Percentiles rank a stretch among this genome's conserved stretches.
These are phyloP conservation scores for Rosa persica DNA, from an alignment of 306 rosid genomes.

Conservation along the genomic window DNA sequence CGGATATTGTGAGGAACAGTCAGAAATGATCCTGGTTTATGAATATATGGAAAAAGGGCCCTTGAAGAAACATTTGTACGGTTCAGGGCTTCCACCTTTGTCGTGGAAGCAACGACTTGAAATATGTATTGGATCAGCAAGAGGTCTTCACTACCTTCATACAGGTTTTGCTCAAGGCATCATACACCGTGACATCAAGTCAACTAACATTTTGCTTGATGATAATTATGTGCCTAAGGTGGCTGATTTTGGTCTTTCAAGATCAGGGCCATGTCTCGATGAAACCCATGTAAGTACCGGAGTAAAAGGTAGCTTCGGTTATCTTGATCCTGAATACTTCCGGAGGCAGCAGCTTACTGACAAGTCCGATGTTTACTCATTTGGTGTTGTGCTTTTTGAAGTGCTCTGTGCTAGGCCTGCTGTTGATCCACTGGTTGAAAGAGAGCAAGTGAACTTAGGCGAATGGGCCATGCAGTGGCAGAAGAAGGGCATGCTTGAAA, in stretches of 20 bases:
- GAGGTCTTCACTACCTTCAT: slow-evolving; percentile 97
- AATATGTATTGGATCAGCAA: slow-evolving; percentile 91
- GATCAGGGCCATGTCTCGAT: slow-evolving; percentile 83
- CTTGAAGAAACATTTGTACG: slow-evolving; percentile 74
- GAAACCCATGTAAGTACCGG: slow-evolving; percentile 97
- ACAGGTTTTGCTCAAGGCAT: slow-evolving; percentile 95
- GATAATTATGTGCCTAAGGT: slow-evolving; percentile 87
- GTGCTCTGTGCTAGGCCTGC: slow-evolving; percentile 95
- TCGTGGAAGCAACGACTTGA: slow-evolving; percentile 95
- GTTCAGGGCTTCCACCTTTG: slow-evolving; percentile 51
- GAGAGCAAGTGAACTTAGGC: slow-evolving; percentile 88
- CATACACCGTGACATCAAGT: slow-evolving; percentile 97
- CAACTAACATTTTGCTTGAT: slow-evolving; percentile 89
- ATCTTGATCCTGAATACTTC: slow-evolving; percentile 95
- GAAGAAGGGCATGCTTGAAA: slow-evolving; percentile 70
- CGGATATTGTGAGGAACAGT: slow-evolving; percentile 89
- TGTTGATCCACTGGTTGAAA: slow-evolving; percentile 76
- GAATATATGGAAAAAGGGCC: slow-evolving; percentile 94
- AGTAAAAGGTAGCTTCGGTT: slow-evolving; percentile 96
- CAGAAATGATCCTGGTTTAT: slow-evolving; percentile 94
- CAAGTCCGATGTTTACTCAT: slow-evolving; percentile 94
- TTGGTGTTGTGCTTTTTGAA: slow-evolving; percentile 93
- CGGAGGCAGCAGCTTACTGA: slow-evolving; percentile 95
- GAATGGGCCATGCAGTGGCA: slow-evolving; percentile 97
- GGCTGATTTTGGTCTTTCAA: slow-evolving; percentile 98